Evolutionary conservation across 768 basidiomycete species (phyloP).

Genomic region (Coprinellus micaceus): DNA sequence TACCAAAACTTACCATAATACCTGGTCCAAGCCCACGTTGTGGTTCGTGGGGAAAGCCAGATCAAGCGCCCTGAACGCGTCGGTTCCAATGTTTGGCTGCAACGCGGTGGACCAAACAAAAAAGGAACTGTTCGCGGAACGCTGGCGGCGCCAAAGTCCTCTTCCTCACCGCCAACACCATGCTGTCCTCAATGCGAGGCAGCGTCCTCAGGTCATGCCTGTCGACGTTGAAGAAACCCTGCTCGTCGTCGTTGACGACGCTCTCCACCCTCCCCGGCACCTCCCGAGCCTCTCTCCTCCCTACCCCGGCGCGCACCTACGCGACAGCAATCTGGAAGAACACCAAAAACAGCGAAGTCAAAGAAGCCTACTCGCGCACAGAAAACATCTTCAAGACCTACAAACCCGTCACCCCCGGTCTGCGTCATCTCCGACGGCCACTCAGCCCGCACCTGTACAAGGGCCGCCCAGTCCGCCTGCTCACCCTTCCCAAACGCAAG

Average conservation of each 20-base stretch:
- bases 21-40: not conserved
- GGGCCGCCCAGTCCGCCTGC: conserved; percentile 77
- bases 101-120: conserved; percentile 14
- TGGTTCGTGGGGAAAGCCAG: too few relatives aligned
- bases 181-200: conserved; percentile 44
- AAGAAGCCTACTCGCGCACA: conserved; percentile 46
- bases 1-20: too few relatives aligned
- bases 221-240: conserved; percentile 20
- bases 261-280: conserved; percentile 15
- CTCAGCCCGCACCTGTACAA: conserved; percentile 78
- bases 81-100: conserved; percentile 10
- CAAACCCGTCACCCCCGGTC: conserved; percentile 81
- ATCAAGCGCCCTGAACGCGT: too few relatives aligned
- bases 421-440: conserved; percentile 84
- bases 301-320: conserved; percentile 29
- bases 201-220: conserved; percentile 17
- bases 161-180: conserved; percentile 22
- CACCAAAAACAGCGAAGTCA: conserved; percentile 32
- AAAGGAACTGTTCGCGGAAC: not conserved
- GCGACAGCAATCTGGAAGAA: conserved; percentile 38
- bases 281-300: conserved; percentile 15
- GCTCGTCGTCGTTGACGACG: conserved; percentile 21
- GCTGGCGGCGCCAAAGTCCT: conserved; percentile 12
- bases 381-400: conserved; percentile 77
- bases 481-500: conserved; percentile 79